Evolutionary conservation across 2,329 filamentous ascomycete genomes (phyloP).

Genomic region (Aureobasidium leucospermi): DNA sequence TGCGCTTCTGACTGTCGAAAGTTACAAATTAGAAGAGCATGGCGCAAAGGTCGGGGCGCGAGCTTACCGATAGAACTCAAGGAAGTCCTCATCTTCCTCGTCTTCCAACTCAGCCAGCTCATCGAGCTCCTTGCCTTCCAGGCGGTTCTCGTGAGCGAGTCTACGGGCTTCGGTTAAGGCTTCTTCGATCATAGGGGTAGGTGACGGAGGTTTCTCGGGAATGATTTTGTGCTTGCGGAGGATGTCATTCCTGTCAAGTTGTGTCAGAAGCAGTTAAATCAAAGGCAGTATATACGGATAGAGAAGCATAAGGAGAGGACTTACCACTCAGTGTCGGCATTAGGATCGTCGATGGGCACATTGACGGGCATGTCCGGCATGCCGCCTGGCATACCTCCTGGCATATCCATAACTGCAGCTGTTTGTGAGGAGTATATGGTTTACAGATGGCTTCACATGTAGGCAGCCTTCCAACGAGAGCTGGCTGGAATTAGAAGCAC

Average conservation of each 20-base stretch:
- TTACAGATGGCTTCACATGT: not conserved
- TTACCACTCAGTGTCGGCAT: conserved; percentile 96
- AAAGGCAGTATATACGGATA: not conserved
- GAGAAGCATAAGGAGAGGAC: conserved; percentile 4
- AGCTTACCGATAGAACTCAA: conserved; percentile 67
- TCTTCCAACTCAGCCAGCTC: conserved; percentile 92
- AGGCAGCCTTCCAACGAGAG: too few relatives aligned
- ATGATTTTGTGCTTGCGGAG: conserved; percentile 94
- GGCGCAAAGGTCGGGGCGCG: conserved; percentile 21
- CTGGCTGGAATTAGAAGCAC: not conserved
- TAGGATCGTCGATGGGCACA: conserved; percentile 89
- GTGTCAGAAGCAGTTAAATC: not conserved
- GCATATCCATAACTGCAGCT: conserved; percentile 8
- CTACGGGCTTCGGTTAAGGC: conserved; percentile 76
- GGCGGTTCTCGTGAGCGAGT: conserved; percentile 81
- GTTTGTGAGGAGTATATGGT: not conserved
- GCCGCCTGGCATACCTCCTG: not conserved
- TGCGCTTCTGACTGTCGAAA: conserved; percentile 56
- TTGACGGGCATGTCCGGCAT: conserved; percentile 50
- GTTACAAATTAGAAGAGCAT: not conserved
- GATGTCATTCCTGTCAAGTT: conserved; percentile 77
- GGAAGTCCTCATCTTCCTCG: conserved; percentile 85
- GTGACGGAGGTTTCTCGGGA: conserved; percentile 93
- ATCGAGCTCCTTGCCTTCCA: conserved; percentile 91
- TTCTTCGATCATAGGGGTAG: conserved; percentile 93